Evolutionary conservation across 495 filamentous ascomycete genomes (phyloP).

Genomic region (Penicillium cinerascens): DNA sequence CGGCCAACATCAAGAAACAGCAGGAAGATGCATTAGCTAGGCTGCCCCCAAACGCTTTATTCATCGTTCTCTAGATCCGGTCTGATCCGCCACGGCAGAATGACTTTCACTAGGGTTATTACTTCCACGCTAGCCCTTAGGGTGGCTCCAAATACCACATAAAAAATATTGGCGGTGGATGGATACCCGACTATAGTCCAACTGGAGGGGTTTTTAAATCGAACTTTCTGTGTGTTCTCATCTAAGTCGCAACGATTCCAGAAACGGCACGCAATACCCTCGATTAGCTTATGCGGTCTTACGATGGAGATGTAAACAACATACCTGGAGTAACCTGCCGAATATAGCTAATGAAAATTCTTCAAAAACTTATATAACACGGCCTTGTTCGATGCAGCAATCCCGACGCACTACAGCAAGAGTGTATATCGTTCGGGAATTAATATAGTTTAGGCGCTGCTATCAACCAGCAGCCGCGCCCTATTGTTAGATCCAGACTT

Average conservation of each 20-base stretch:
- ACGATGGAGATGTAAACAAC: background rate
- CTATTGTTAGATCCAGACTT: too few relatives aligned
- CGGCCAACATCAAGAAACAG: background rate
- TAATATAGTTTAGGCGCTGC: too few relatives aligned
- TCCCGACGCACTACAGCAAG: too few relatives aligned
- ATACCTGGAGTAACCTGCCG: background rate
- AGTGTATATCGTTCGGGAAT: too few relatives aligned
- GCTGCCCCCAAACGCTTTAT: constrained; percentile 2
- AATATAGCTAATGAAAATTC: too few relatives aligned
- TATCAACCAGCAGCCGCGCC: too few relatives aligned
- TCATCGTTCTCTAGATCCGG: constrained; percentile 9
- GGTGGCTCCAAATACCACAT: constrained; percentile 21
- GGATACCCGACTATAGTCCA: constrained; percentile 19
- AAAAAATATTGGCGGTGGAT: constrained; percentile 9
- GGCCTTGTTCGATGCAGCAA: too few relatives aligned
- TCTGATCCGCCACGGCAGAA: constrained; percentile 6
- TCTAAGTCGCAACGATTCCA: background rate
- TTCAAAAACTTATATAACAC: too few relatives aligned
- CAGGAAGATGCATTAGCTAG: background rate
- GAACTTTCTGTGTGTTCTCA: constrained; percentile 16
- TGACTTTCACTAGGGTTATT: constrained; percentile 23
- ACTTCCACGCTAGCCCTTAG: constrained; percentile 6
- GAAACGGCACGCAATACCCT: background rate
- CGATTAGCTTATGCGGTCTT: background rate
- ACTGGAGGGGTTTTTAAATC: constrained; percentile 14